Percentiles rank a stretch among this genome's conserved stretches.
phyloP scores from a whole-genome alignment of 345 rosid genomes.

The Melaleuca quinquenervia region DNA sequence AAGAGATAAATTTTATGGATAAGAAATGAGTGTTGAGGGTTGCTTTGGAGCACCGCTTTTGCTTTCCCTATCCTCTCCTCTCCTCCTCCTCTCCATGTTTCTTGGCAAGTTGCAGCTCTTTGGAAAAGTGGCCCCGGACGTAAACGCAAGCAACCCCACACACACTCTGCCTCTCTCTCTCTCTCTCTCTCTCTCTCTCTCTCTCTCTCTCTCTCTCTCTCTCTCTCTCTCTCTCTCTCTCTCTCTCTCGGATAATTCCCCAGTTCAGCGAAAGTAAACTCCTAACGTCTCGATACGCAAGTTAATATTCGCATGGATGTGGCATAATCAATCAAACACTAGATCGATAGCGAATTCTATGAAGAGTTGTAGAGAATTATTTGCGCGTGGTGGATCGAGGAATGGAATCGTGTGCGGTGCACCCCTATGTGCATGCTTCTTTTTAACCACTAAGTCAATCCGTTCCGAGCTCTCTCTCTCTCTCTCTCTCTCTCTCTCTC shows the following conservation, averaged over 20 bases:
- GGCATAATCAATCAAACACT: neutral
- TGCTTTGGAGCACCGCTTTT: conserved; percentile 1
- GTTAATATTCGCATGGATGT: neutral
- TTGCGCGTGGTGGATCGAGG: neutral
- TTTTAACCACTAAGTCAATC: neutral
- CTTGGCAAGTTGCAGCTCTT: conserved; percentile 16
- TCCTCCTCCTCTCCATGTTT: conserved; percentile 8
- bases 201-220: neutral
- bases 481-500: neutral
- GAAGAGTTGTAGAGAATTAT: neutral
- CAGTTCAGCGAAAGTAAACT: neutral
- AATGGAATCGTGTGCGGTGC: neutral
- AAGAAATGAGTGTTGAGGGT: conserved; percentile 32
- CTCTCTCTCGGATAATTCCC: neutral
- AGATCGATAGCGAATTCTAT: neutral
- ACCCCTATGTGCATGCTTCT: neutral
- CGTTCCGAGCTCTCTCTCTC: neutral
- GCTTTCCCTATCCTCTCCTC: neutral
- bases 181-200: neutral
- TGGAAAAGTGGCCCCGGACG: neutral
- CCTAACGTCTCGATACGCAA: neutral
- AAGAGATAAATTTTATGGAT: conserved; percentile 1
- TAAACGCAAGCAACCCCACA: neutral
- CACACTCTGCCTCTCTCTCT: neutral
- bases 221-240: neutral